phyloP scores from a whole-genome alignment of 2,329 filamentous ascomycete genomes.

The Ophiostoma triangulosporum region DNA sequence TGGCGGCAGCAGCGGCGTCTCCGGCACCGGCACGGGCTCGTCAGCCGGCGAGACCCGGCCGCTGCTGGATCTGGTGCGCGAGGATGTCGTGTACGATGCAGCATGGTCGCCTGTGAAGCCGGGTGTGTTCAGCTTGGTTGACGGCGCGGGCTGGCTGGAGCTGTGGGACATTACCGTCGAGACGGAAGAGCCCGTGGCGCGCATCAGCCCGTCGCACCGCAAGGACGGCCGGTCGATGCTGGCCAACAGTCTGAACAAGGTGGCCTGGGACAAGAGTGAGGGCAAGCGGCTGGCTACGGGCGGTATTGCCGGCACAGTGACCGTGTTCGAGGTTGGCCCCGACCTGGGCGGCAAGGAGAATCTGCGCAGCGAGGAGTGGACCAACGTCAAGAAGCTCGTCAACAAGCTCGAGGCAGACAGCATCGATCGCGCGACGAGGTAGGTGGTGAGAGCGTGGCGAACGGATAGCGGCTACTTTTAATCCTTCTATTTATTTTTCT shows the following conservation, averaged over 20 bases:
- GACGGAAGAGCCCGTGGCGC: constrained; percentile 79
- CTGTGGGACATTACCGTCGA: constrained; percentile 91
- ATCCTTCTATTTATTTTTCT: not conserved
- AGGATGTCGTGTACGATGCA: constrained; percentile 94
- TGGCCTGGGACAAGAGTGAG: constrained; percentile 85
- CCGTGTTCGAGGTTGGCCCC: constrained; percentile 80
- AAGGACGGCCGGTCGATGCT: constrained; percentile 55
- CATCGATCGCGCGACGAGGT: constrained; percentile 25
- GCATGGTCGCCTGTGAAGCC: constrained; percentile 91
- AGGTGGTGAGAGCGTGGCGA: not conserved
- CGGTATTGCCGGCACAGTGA: constrained; percentile 80
- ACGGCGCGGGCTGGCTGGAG: constrained; percentile 83
- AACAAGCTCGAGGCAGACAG: constrained; percentile 55
- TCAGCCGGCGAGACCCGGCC: constrained; percentile 43
- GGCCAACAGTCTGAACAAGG: constrained; percentile 80
- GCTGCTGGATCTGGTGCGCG: constrained; percentile 77
- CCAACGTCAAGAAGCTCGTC: constrained; percentile 79
- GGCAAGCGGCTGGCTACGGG: constrained; percentile 80
- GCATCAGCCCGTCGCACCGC: constrained; percentile 56
- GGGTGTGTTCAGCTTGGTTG: constrained; percentile 86
- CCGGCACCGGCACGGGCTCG: not conserved
- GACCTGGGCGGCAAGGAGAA: constrained; percentile 75
- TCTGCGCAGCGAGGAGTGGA: constrained; percentile 80
- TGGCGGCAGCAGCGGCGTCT: constrained; percentile 16
- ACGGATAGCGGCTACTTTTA: not conserved